These are phyloP conservation scores for Melampsora larici-populina DNA, from an alignment of 1,284 basidiomycete genomes.

Conservation along the genomic window DNA sequence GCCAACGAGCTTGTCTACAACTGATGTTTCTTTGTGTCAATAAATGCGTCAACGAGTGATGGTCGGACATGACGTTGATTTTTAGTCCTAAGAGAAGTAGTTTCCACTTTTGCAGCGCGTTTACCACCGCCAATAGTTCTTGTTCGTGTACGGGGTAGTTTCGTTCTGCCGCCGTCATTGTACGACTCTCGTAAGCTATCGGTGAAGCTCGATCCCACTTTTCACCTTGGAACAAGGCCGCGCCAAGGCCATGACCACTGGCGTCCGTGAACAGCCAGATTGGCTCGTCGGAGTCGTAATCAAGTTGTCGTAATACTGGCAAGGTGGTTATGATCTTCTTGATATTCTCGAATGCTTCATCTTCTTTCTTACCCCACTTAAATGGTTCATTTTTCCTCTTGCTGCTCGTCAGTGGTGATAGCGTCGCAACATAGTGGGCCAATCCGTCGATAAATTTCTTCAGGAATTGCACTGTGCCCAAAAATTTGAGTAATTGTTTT, in stretches of 20 bases:
- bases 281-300: conserved; percentile 46
- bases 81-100: not conserved
- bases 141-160: too few species aligned
- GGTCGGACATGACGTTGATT: too few species aligned
- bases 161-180: not conserved
- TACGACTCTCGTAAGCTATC: not conserved
- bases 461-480: too few species aligned
- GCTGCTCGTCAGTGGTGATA: not conserved
- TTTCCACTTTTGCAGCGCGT: not conserved
- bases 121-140: not conserved
- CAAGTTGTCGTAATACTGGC: conserved; percentile 43
- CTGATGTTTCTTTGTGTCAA: conserved; percentile 1
- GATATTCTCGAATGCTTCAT: conserved; percentile 47
- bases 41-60: too few species aligned
- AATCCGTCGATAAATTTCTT: conserved; percentile 8
- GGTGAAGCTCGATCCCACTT: not conserved
- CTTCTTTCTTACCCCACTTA: not conserved
- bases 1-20: not conserved
- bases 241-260: not conserved
- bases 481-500: too few species aligned
- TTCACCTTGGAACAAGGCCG: too few species aligned
- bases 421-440: conserved; percentile 1
- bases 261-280: conserved; percentile 1
- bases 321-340: conserved; percentile 49
- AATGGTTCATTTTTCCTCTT: not conserved